Evolutionary conservation across 768 basidiomycete genomes (phyloP).

Genomic region (Leccinum incarnatum): DNA sequence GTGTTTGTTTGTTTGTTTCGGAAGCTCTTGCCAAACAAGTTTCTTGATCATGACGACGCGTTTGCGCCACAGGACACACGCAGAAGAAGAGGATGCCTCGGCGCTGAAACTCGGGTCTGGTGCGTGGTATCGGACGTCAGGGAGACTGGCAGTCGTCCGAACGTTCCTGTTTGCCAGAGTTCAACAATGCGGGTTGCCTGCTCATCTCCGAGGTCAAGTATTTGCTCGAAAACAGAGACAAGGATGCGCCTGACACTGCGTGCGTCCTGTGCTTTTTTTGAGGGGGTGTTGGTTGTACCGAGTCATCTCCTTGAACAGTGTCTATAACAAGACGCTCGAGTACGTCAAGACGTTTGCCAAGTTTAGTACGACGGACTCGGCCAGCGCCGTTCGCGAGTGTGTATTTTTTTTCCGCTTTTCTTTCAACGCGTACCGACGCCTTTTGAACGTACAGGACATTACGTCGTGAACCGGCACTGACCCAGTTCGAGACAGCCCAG

Average conservation of each 20-base stretch:
- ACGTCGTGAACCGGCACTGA: conserved; percentile 72
- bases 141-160: background rate
- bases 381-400: conserved; percentile 84
- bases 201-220: conserved; percentile 93
- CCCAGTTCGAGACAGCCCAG: conserved; percentile 90
- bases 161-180: conserved; percentile 49
- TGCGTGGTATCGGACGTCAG: conserved; percentile 19
- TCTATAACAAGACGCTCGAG: conserved; percentile 90
- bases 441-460: conserved; percentile 53
- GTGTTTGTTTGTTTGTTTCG: conserved; percentile 21
- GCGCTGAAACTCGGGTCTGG: conserved; percentile 80
- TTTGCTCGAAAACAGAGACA: conserved; percentile 81
- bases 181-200: conserved; percentile 88
- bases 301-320: conserved; percentile 42
- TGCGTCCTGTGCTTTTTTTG: conserved; percentile 32
- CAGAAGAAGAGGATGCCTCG: conserved; percentile 85
- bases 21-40: conserved; percentile 35
- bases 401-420: background rate
- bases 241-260: conserved; percentile 86
- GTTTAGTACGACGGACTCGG: conserved; percentile 83
- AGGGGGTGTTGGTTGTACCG: background rate
- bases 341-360: conserved; percentile 91
- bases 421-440: background rate
- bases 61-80: conserved; percentile 60
- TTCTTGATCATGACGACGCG: conserved; percentile 55